phyloP scores from a whole-genome alignment of 2,329 filamentous ascomycete genomes.

The Claviceps fusiformis region DNA sequence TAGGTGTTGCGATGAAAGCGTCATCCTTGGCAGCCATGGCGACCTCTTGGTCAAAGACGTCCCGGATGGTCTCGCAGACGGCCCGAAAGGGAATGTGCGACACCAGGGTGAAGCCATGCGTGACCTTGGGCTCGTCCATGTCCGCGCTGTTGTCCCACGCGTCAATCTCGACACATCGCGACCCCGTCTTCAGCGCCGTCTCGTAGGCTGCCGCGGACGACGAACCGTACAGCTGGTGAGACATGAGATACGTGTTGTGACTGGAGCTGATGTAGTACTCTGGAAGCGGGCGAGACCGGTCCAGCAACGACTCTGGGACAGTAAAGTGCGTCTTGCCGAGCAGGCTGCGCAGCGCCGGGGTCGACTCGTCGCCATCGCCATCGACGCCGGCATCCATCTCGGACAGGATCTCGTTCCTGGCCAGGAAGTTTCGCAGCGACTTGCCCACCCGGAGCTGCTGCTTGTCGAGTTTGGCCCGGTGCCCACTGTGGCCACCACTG shows the following conservation, averaged over 20 bases:
- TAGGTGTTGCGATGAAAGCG: constrained; percentile 35
- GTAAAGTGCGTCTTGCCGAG: constrained; percentile 43
- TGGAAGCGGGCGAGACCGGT: constrained; percentile 46
- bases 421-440: constrained; percentile 41
- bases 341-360: constrained; percentile 33
- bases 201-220: constrained; percentile 52
- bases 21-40: constrained; percentile 22
- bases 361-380: constrained; percentile 25
- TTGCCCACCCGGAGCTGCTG: constrained; percentile 44
- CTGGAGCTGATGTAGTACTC: constrained; percentile 62
- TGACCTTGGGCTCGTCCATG: constrained; percentile 52
- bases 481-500: constrained; percentile 44
- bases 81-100: constrained; percentile 50
- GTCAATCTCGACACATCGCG: constrained; percentile 60
- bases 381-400: constrained; percentile 33
- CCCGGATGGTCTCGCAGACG: constrained; percentile 52
- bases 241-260: constrained; percentile 60
- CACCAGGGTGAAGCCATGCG: constrained; percentile 55
- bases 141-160: constrained; percentile 54
- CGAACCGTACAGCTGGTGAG: constrained; percentile 53
- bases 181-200: constrained; percentile 46
- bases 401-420: constrained; percentile 35
- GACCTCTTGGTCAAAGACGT: constrained; percentile 46
- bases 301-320: constrained; percentile 39
- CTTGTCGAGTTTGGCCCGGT: constrained; percentile 34